These are phyloP conservation scores for Arthrobotrys megalospora DNA, from an alignment of 2,329 filamentous ascomycete species.

Conservation along the genomic window DNA sequence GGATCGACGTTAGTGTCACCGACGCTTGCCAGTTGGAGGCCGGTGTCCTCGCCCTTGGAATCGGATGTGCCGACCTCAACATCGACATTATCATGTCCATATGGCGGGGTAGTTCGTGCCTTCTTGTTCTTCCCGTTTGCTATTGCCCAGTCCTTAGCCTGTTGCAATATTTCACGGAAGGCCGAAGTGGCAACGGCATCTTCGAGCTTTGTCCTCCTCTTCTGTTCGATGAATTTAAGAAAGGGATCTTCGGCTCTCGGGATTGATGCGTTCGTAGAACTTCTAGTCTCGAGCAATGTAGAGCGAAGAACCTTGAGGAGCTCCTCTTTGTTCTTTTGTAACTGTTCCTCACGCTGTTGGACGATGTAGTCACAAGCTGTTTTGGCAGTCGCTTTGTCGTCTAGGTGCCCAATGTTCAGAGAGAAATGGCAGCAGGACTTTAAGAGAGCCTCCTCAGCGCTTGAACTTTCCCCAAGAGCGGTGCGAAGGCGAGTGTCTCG, in stretches of 20 bases:
- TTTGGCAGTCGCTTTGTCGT: constrained; percentile 45
- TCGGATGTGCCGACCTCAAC: constrained; percentile 33
- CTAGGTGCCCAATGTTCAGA: constrained; percentile 42
- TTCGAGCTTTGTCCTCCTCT: constrained; percentile 38
- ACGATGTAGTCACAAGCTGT: constrained; percentile 66
- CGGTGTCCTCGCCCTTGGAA: constrained; percentile 23
- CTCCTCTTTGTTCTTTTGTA: constrained; percentile 63
- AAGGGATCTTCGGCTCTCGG: constrained; percentile 34
- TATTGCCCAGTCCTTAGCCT: constrained; percentile 45
- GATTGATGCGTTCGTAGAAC: constrained; percentile 8
- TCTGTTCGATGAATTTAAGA: constrained; percentile 59
- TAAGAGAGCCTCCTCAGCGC: constrained; percentile 72
- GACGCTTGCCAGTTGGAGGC: background rate
- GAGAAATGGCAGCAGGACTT: constrained; percentile 69
- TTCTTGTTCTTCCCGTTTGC: background rate
- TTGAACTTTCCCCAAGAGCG: constrained; percentile 69
- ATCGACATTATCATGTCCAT: constrained; percentile 49
- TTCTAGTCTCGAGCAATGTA: constrained; percentile 43
- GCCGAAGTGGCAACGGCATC: constrained; percentile 37
- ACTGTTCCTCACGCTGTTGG: constrained; percentile 63
- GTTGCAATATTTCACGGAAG: constrained; percentile 40
- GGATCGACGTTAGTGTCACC: constrained; percentile 3
- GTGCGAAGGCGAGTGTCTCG: constrained; percentile 68
- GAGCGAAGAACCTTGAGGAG: constrained; percentile 57
- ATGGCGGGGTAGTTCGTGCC: constrained; percentile 1